Evolutionary conservation across 345 rosid species (phyloP), one percentile per base, ranked within the genome.

Genomic region (Conringia planisiliqua): DNA sequence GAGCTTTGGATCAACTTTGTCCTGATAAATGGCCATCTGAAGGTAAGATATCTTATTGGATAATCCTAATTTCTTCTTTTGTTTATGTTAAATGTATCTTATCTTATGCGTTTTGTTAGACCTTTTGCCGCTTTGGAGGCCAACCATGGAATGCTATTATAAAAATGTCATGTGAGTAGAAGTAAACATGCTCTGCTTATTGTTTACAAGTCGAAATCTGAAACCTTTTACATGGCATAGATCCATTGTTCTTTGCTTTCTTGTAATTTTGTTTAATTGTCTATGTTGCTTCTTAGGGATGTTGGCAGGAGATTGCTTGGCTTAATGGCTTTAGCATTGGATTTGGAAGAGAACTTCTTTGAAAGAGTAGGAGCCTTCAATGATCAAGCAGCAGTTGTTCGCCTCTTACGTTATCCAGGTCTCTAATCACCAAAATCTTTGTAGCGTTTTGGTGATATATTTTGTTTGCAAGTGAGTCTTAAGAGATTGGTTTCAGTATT

Each of bases 321-420:
- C 27, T 72, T 91, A 79, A 64, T 88, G 78, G 97, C 97, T 33
- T n/a, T 90, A 82, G 95, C 96, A 46, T 57, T 94, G 75, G 70
- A 85, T 68, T 82, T 91, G 80, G 90, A 90, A 36, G 86, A 86
- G 44, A 78, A 84, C 73, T 84, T 82, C 80, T 91, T 93, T 71
- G 85, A 80, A 74, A 71, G 80, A 77, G 47, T 88, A 10, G 96
- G 92, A 66, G 94, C 89, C 14, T 62, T 82, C 82, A 75, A 76
- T 68, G 65, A 40, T 27, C 86, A 91, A 32, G 36, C 63, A 13
- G 44, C 78, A 14, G 68, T 81, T 76, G 85, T 89, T 71, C 87
- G 89, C 27, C 86, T 91, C 29, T 79, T 91, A 73, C 90, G 77
- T 68, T 91, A 91, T 87, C 80, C 96, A 78, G 95, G 98, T 90